Evolutionary conservation across 257 asterid genomes (phyloP), one percentile per base, ranked within the genome.

Genomic region (Avicennia marina): DNA sequence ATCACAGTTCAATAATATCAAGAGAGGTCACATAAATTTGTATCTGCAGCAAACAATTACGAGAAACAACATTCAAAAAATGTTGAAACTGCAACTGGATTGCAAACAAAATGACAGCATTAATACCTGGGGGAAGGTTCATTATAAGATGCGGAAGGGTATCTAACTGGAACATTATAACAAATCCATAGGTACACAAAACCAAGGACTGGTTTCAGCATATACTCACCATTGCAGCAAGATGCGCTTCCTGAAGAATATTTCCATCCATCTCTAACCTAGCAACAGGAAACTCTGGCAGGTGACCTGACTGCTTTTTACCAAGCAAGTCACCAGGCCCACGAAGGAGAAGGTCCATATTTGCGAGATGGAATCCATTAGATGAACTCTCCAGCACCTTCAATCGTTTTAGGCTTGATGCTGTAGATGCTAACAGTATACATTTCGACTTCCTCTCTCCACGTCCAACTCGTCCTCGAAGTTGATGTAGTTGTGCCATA

Each of bases 321-420:
- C 98, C 96, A 21, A 91, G 98, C 72, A 91, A 78, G 68, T 91
- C 98, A 9, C 98, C 98, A 2, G 96, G 98, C 41, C 98, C 96
- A 15, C 98, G 88, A 34, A 85, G 81, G 52, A 77, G 47, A 17
- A 91, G 96, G 72, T 91, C 98, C 96, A 91, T 85, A 41, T 75
- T 83, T 20, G 98, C 98, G 1, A 91, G 94, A 64, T 88, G 64
- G 68, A 88, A 91, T 4, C 98, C 94, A 17, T 88, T 89, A 0
- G 80, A 73, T 39, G 98, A 87, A 60, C 79, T 77, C 79, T 86
- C 93, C 9, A 91, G 81, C 43, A 85, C 95, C 81, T 80, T 84
- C 77, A 91, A 71, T 20, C 96, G 78, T 66, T 75, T 75, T 18
- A 88, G 66, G 76, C 98, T 67, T 19, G 89, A 63, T 10, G 49